Conservation (phyloP, 345 rosid species). For the Linum trigynum region DNA sequence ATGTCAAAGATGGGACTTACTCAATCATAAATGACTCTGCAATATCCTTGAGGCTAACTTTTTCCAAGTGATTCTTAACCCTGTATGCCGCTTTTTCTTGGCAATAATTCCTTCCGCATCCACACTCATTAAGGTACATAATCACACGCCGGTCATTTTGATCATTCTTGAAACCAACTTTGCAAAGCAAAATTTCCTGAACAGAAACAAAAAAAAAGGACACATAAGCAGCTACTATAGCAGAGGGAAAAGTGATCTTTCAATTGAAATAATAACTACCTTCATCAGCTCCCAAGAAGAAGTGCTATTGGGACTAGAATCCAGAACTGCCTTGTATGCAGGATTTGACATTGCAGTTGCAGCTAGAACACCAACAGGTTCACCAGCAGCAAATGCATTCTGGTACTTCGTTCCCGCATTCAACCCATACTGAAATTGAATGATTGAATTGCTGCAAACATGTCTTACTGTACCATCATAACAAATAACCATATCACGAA, state of each 20-base stretch:
- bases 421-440: conserved; percentile 71
- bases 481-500: conserved; percentile 76
- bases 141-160: conserved; percentile 59
- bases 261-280: conserved; percentile 30
- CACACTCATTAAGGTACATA: conserved; percentile 58
- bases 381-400: conserved; percentile 68
- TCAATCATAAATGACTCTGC: conserved; percentile 58
- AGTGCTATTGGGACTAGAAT: conserved; percentile 80
- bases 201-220: conserved; percentile 9
- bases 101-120: conserved; percentile 67
- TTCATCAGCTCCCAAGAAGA: conserved; percentile 97
- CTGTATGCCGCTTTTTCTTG: conserved; percentile 61
- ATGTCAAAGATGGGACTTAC: conserved; percentile 37
- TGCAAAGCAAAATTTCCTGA: conserved; percentile 87
- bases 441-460: conserved; percentile 67
- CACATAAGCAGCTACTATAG: not conserved
- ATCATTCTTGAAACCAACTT: conserved; percentile 65
- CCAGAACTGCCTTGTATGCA: conserved; percentile 97
- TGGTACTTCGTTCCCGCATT: conserved; percentile 37
- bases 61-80: conserved; percentile 69
- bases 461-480: conserved; percentile 93
- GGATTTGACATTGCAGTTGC: conserved; percentile 98
- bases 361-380: conserved; percentile 95
- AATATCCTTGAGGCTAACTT: conserved; percentile 64
- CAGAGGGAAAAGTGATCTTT: not conserved